Base-by-base conservation (phyloP, 1,284 basidiomycete species). In the Trametes polyzona region DNA sequence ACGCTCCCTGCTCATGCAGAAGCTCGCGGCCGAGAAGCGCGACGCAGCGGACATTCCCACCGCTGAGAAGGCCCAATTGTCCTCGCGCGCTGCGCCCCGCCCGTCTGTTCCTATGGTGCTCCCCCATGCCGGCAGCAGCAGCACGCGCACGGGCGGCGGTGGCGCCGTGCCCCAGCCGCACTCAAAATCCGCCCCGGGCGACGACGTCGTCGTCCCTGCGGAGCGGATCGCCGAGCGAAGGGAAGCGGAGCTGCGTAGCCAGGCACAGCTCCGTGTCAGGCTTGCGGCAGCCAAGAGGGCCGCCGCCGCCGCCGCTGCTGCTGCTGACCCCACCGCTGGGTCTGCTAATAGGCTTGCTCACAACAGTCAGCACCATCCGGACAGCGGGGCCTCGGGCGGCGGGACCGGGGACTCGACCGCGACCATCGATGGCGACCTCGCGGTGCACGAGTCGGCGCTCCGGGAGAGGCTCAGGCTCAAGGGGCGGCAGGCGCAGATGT, bases 181-280 rank as follows among this genome's bases (percentile, higher is more conserved):
- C 47, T 42, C 35, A 57, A 49, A 41, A 46, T 39, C 55, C 48
- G 50, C 55, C 33, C 52, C 39, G 32, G 47, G 56, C 29, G 14
- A 12, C 33, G 33, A 35, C 5, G 33, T 35, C 41, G 47, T 29
- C 52, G 55, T 48, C 46, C 40, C 61, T 52, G 57, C 57, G 58
- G 61, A 50, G 58, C 59, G 56, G 58, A 50, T 47, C 52, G 59
- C 63, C 47, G 58, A 61, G 33, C 56, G 56, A 32, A 53, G 60
- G 74, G 57, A 83, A 83, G 68, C 75, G 70, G 60, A 73, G 59
- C 71, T 85, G 63, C 78, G 81, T 58, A 71, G 70, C 43, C 79
- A 81, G 64, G 79, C 80, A 47, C 79, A 76, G 57, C 66, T 85
- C 63, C 78, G 76, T 19, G 74, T 76, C 33, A 77, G 80, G 50